phyloP scores from a whole-genome alignment of 106 monocot species.

The Acanthochlamys bracteata region DNA sequence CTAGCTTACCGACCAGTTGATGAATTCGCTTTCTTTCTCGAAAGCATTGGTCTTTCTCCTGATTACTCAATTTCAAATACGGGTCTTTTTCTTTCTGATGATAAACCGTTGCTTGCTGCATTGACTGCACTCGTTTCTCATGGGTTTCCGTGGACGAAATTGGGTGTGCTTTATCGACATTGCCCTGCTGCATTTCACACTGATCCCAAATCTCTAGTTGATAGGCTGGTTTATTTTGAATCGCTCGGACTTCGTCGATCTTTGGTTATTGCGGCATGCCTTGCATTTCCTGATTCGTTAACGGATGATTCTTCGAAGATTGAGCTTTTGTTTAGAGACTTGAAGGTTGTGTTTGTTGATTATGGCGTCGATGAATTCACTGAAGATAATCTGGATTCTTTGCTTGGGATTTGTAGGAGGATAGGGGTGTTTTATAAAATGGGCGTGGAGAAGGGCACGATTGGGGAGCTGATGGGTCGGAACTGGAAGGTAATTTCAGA shows the following conservation, averaged over 20 bases:
- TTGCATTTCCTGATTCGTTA: slow-evolving; percentile 51
- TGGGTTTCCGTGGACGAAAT: slow-evolving; percentile 56
- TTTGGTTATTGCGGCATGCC: slow-evolving; percentile 53
- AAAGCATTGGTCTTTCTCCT: slow-evolving; percentile 55
- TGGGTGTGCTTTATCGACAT: slow-evolving; percentile 44
- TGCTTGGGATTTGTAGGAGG: slow-evolving; percentile 32
- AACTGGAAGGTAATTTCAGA: slow-evolving; percentile 32
- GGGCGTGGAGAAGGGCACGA: slow-evolving; percentile 34
- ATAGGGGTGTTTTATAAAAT: slow-evolving; percentile 55
- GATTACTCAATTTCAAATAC: background rate
- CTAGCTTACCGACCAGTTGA: slow-evolving; percentile 62
- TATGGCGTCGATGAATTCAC: slow-evolving; percentile 11
- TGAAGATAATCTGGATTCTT: slow-evolving; percentile 44
- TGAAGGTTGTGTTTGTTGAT: slow-evolving; percentile 32
- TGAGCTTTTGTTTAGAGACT: slow-evolving; percentile 28
- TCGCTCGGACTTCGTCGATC: slow-evolving; percentile 23
- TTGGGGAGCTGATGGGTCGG: slow-evolving; percentile 47
- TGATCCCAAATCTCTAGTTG: slow-evolving; percentile 10
- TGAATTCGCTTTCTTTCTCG: slow-evolving; percentile 88
- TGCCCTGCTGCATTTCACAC: slow-evolving; percentile 19
- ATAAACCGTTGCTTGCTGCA: slow-evolving; percentile 32
- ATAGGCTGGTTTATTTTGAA: slow-evolving; percentile 26
- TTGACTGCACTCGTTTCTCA: slow-evolving; percentile 38
- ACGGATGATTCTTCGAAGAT: background rate
- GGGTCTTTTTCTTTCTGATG: slow-evolving; percentile 48